Evolutionary conservation across 768 basidiomycete species (phyloP), one percentile per base, ranked within the genome.

Genomic region (Crucibulum laeve): DNA sequence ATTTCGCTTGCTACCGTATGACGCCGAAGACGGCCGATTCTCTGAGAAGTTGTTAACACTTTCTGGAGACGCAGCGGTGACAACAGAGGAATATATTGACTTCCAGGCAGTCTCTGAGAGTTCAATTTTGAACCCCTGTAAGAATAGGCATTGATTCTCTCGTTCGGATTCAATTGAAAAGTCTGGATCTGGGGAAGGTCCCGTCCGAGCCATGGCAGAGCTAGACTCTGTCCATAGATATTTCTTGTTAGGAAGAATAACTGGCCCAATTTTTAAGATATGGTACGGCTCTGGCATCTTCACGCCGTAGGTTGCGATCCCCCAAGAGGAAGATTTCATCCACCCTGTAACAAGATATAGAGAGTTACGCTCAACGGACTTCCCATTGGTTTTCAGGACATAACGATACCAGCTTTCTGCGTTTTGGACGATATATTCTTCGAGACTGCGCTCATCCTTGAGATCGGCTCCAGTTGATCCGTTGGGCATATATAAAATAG

Each of bases 341-440:
- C 11, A 19, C 3, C 38, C 38, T n/a, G 38, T 40, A 10, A 40
- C 23, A 25, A 40, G 38, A 40, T 40, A 40, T 23, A 40, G 23
- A 40, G 38, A 40, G 25, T 40, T 25, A 3, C 38, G 38, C 23
- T 40, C 38, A 13, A 40, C 25, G 11, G 23, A 14, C 7, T 23
- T 17, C n/a, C 23, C 38, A 19, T 13, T 23, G n/a, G 17, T 17
- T 7, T 23, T 23, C 15, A 17, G 13, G 13, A 23, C 38, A 19
- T 25, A 40, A 14, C 38, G 7, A 17, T 40, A 40, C 38, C 38
- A 40, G 23, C 23, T 25, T 17, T 40, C 38, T 13, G 38, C 38
- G 23, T 23, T 40, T 8, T 25, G 7, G n/a, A 4, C 23, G 23
- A 40, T 40, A 8, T 22, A 40, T 14, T 40, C 38, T 25, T 40